A percentile compares a stretch with the other conserved stretches of the same genome.
Conservation (phyloP, 257 asterid genomes). For the Nicotiana otophora region DNA sequence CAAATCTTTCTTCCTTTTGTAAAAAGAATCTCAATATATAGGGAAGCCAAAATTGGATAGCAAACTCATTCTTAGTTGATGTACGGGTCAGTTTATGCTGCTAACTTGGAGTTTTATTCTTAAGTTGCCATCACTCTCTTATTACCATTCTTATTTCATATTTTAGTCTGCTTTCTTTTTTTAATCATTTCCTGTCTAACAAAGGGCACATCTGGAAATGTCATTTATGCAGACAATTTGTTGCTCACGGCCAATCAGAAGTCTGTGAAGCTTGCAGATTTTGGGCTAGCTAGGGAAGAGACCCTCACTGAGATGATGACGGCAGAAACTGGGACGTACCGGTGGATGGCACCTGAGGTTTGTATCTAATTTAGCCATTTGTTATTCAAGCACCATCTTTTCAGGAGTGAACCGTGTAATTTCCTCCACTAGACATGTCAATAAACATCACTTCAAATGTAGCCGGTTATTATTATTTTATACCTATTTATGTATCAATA, state of each 20-base stretch:
- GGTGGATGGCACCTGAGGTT: conserved; percentile 99
- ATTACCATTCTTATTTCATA: neutral
- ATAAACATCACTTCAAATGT: neutral
- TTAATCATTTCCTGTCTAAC: conserved; percentile 16
- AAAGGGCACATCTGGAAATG: conserved; percentile 20
- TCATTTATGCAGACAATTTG: conserved; percentile 76
- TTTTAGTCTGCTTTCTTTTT: neutral
- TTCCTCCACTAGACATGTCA: neutral
- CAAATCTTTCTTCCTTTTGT: neutral
- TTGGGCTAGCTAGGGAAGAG: conserved; percentile 99
- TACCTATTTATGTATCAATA: neutral
- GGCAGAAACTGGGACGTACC: conserved; percentile 97
- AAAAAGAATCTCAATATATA: neutral
- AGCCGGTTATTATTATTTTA: neutral
- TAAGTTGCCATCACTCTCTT: neutral
- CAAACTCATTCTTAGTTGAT: neutral
- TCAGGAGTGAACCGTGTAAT: neutral
- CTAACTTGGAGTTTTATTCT: neutral
- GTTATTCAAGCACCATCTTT: neutral
- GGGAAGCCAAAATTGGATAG: neutral
- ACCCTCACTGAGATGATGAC: conserved; percentile 98
- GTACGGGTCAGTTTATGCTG: conserved; percentile 3
- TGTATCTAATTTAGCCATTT: conserved; percentile 12
- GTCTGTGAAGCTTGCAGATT: conserved; percentile 96
- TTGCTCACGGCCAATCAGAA: conserved; percentile 83